Conservation (phyloP, 1,139 yeast genomes). For the Protomyces inundatus region DNA sequence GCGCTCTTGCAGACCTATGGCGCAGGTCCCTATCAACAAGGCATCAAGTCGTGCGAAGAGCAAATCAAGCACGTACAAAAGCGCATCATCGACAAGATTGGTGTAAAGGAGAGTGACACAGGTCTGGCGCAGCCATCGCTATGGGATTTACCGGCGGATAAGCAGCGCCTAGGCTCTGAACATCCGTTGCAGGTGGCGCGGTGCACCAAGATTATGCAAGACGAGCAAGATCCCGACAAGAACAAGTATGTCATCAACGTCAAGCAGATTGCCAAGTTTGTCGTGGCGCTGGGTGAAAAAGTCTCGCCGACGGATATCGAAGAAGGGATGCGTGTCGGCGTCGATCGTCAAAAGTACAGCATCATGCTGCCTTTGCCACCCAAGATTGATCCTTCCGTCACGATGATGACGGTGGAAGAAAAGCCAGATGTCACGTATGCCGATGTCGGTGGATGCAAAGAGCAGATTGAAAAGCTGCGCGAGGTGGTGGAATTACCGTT, state of each 20-base stretch:
- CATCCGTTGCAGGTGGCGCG: conserved; percentile 97
- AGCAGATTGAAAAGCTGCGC: conserved; percentile 91
- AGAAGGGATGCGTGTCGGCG: conserved; percentile 99
- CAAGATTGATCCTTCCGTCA: conserved; percentile 91
- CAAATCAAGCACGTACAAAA: conserved; percentile 78
- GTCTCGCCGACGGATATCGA: conserved; percentile 98
- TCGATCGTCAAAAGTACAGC: conserved; percentile 92
- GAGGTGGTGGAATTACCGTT: conserved; percentile 96
- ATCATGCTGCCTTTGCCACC: conserved; percentile 97
- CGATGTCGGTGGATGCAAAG: conserved; percentile 97
- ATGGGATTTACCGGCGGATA: conserved; percentile 97
- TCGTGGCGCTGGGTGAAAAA: conserved; percentile 91
- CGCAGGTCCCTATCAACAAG: conserved; percentile 88
- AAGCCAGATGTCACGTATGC: conserved; percentile 81
- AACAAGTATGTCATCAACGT: conserved; percentile 91
- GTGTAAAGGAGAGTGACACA: conserved; percentile 75
- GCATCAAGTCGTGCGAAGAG: conserved; percentile 73
- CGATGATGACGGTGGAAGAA: conserved; percentile 99
- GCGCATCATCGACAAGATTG: conserved; percentile 87
- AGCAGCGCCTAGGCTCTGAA: conserved; percentile 85
- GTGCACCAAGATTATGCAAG: conserved; percentile 91
- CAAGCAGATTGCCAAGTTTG: conserved; percentile 93
- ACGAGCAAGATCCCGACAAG: conserved; percentile 58
- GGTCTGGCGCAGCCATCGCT: conserved; percentile 92
- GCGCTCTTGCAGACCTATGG: conserved; percentile 95